Evolutionary conservation across 768 basidiomycete species (phyloP).

Genomic region (Leucosporidium creatinivorum): DNA sequence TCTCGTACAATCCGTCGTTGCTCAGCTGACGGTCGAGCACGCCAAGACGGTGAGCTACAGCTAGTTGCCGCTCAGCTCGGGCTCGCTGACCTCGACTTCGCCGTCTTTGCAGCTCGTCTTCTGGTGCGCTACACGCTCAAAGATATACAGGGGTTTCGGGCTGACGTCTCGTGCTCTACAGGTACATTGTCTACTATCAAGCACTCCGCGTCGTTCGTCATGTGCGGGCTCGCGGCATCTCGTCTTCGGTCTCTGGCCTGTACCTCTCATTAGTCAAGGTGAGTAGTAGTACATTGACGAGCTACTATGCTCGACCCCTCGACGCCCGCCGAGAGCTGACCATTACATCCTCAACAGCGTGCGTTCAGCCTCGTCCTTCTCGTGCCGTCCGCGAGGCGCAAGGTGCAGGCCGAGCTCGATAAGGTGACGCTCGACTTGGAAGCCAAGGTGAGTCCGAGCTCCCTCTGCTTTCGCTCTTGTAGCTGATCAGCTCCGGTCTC

Average conservation of each 20-base stretch:
- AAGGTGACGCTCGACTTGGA: slow-evolving; percentile 21
- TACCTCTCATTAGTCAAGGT: slow-evolving; percentile 17
- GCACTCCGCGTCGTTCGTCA: slow-evolving; percentile 6
- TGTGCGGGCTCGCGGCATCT: slow-evolving; percentile 16
- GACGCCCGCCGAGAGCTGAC: background rate
- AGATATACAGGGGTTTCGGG: too few species aligned
- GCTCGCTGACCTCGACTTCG: background rate
- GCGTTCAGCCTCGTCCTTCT: slow-evolving; percentile 16
- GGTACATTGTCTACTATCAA: slow-evolving; percentile 13
- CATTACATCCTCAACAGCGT: background rate
- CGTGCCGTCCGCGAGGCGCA: slow-evolving; percentile 12
- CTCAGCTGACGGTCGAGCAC: background rate
- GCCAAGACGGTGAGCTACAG: slow-evolving; percentile 4
- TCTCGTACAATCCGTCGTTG: too few species aligned
- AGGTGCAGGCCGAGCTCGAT: slow-evolving; percentile 28
- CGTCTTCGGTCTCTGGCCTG: slow-evolving; percentile 8
- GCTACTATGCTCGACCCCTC: too few species aligned
- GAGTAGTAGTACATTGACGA: background rate
- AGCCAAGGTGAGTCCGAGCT: slow-evolving; percentile 2
- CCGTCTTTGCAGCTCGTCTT: slow-evolving; percentile 11
- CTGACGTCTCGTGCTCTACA: background rate
- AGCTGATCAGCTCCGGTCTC: background rate
- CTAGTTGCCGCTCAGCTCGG: too few species aligned
- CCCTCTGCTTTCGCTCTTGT: too few species aligned
- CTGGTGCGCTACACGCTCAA: slow-evolving; percentile 9